Percentiles rank a stretch among this genome's conserved stretches.
Conservation (phyloP, 1,284 basidiomycete genomes). For the Cutaneotrichosporon dermatis region DNA sequence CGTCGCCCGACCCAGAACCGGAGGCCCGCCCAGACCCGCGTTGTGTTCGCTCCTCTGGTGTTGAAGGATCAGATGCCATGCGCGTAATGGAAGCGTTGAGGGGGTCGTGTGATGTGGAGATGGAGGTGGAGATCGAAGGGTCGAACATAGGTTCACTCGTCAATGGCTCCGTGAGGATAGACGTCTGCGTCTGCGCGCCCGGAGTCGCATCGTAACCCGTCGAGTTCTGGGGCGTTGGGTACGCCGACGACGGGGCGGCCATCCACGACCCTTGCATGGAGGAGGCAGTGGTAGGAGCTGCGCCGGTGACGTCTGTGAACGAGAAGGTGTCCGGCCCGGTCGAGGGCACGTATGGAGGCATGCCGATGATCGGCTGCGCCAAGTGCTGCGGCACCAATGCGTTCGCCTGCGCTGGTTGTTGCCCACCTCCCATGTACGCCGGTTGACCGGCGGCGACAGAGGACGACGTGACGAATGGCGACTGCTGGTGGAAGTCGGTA, state of each 20-base stretch:
- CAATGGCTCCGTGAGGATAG: not conserved
- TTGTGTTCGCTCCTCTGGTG: conserved; percentile 18
- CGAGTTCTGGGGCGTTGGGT: conserved; percentile 1
- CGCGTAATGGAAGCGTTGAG: not conserved
- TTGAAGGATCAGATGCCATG: conserved; percentile 3
- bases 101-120: not conserved
- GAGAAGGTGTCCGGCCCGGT: conserved; percentile 1
- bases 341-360: conserved; percentile 13
- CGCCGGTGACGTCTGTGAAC: not conserved
- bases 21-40: not conserved
- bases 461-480: conserved; percentile 6
- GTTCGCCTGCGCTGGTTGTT: not conserved
- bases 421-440: not conserved
- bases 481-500: conserved; percentile 6
- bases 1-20: conserved; percentile 8
- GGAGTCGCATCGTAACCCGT: not conserved
- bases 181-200: not conserved
- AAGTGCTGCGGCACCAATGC: not conserved
- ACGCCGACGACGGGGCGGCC: not conserved
- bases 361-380: conserved; percentile 16
- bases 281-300: not conserved
- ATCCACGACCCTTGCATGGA: not conserved
- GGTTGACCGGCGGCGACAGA: not conserved
- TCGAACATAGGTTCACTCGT: not conserved
- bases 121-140: not conserved